Conservation (phyloP, 2,329 filamentous ascomycete species). For the Nothomitra cinnamomea region DNA sequence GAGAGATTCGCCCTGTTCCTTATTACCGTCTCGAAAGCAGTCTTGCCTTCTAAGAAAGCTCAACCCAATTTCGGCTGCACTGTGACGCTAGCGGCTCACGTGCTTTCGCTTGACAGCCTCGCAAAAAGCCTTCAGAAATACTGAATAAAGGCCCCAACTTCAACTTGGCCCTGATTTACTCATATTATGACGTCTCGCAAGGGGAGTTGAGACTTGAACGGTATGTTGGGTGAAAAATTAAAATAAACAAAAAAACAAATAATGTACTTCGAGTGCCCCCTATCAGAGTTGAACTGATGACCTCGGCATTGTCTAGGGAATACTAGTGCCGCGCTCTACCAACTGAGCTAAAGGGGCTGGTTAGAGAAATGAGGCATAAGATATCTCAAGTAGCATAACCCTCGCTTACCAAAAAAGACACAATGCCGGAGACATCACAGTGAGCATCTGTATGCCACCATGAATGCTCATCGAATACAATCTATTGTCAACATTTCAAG, state of each 20-base stretch:
- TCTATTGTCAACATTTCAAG: no score
- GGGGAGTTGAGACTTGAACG: no score
- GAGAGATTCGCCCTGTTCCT: not conserved
- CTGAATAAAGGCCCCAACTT: no score
- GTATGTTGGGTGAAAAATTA: no score
- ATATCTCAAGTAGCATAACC: not conserved
- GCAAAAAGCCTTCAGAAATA: no score
- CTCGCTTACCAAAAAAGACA: no score
- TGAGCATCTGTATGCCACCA: no score
- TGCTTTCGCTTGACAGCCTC: no score
- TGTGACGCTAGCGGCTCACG: not conserved
- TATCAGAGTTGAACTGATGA: constrained; percentile 7
- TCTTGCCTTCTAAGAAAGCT: not conserved
- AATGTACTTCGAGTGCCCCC: not conserved
- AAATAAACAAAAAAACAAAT: constrained; percentile 4
- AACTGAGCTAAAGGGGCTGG: constrained; percentile 4
- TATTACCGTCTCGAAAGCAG: not conserved
- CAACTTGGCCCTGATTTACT: no score
- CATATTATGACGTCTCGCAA: no score
- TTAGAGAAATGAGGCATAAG: not conserved
- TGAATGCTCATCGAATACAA: no score
- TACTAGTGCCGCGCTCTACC: constrained; percentile 9
- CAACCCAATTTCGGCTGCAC: not conserved
- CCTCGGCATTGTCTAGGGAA: constrained; percentile 5
- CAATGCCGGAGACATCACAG: no score